Percentiles rank a stretch among this genome's conserved stretches.
Evolutionary conservation across 208 protist species (phyloP).

Genomic region (Wallacemonas collosoma): DNA sequence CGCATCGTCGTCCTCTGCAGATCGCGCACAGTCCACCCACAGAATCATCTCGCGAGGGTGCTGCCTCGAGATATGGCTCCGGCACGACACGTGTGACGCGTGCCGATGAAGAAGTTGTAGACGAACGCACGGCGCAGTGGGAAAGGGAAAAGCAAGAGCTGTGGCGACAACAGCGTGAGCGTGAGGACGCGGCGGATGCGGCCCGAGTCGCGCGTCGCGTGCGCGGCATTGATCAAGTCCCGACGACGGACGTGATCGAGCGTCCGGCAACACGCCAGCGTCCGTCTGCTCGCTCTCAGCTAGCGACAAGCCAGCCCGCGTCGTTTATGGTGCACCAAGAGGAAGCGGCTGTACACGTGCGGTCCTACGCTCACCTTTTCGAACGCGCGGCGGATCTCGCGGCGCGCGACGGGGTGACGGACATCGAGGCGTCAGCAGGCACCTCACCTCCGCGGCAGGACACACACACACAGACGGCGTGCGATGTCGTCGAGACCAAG

Average conservation of each 20-base stretch:
- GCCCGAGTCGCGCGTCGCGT: not conserved
- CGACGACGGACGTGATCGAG: too few species aligned
- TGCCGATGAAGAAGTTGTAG: not conserved
- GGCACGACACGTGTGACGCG: too few species aligned
- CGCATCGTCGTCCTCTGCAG: not conserved
- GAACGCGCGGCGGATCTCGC: not conserved
- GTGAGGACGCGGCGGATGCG: conserved; percentile 2
- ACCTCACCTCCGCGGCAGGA: too few species aligned
- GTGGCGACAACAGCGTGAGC: conserved; percentile 6
- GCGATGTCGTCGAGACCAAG: too few species aligned
- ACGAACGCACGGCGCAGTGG: not conserved
- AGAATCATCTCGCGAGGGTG: too few species aligned
- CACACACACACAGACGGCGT: too few species aligned
- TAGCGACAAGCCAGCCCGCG: too few species aligned
- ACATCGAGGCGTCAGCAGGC: too few species aligned
- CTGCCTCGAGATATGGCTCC: too few species aligned
- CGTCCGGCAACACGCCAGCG: too few species aligned
- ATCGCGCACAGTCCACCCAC: too few species aligned
- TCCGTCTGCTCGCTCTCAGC: too few species aligned
- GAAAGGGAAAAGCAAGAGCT: conserved; percentile 9
- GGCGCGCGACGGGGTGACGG: not conserved
- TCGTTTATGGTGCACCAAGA: not conserved
- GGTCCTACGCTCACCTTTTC: conserved; percentile 5
- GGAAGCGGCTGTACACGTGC: not conserved
- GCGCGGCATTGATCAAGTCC: not conserved